Base-by-base conservation (phyloP, 2,329 filamentous ascomycete species). In the Stachybotrys echinatus region DNA sequence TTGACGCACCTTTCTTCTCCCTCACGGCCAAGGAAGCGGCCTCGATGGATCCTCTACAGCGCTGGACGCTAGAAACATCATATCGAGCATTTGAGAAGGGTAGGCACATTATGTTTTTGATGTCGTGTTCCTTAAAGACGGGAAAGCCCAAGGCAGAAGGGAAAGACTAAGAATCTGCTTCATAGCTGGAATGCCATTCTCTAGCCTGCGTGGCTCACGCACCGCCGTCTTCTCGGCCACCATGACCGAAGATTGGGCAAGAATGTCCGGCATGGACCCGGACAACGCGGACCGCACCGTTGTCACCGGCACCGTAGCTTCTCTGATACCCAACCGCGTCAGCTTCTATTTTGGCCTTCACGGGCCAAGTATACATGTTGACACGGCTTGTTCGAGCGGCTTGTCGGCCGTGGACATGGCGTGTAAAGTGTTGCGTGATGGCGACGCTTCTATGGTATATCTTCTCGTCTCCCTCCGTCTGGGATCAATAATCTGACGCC, bases 241-340 rank as follows among this genome's bases (percentile, higher is more conserved):
- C 1, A 68, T 71, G 60, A 58, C 64, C 4, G 64, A 66, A 8
- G 71, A 74, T 48, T 74, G 66, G 38, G 50, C 53, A 6, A 53
- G 56, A 18, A 65, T 69, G 51, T 47, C 56, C 4, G 50, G 58
- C 6, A 59, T 61, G 42, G 71, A 74, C 47, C 60, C 64, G 0
- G 69, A 74, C 17, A 61, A 56, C 4, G 48, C 57, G 6, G n/a
- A n/a, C n/a, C n/a, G n/a, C n/a, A n/a, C n/a, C n/a, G n/a, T n/a
- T n/a, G n/a, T n/a, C n/a, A n/a, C n/a, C n/a, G n/a, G n/a, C n/a
- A n/a, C n/a, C n/a, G n/a, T n/a, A n/a, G n/a, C n/a, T n/a, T n/a
- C n/a, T n/a, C n/a, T n/a, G n/a, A n/a, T n/a, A n/a, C n/a, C 71
- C 0, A 75, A 74, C 50, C 63, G 73, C 1, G 54, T 72, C 12